phyloP scores from a whole-genome alignment of 768 basidiomycete genomes.

The Calocera cornea region DNA sequence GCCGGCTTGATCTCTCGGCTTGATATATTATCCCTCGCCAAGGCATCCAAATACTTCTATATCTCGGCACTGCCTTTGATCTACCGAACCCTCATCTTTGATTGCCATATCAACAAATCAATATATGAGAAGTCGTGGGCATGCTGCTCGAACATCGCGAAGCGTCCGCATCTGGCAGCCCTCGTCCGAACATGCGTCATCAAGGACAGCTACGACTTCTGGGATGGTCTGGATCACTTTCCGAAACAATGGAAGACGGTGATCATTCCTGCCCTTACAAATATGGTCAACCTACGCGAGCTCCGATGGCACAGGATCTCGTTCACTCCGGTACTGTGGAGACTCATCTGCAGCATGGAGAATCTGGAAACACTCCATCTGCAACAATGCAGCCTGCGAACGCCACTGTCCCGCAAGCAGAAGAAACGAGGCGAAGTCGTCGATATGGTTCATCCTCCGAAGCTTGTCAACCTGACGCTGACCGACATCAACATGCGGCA shows the following conservation, averaged over 20 bases:
- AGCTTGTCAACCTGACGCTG: not conserved
- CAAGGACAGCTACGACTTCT: constrained; percentile 6
- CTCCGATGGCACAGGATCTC: not conserved
- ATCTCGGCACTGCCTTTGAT: not conserved
- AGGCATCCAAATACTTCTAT: not conserved
- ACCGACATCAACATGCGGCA: not conserved
- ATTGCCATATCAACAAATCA: not conserved
- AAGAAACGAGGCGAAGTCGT: not conserved
- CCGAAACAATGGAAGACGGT: not conserved
- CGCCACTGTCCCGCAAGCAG: not conserved
- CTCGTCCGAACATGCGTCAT: not conserved
- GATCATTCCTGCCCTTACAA: not conserved
- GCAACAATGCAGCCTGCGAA: not conserved
- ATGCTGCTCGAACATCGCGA: not conserved
- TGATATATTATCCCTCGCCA: not conserved
- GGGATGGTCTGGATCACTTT: not conserved
- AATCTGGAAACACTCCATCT: not conserved
- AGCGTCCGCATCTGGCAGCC: not conserved
- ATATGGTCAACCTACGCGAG: constrained; percentile 3
- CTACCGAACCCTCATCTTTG: not conserved
- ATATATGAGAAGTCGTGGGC: constrained; percentile 1
- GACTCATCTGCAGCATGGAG: not conserved
- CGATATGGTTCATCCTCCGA: not conserved
- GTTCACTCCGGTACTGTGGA: not conserved
- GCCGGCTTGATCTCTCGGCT: not conserved